These are phyloP conservation scores for Cynanchum wilfordii DNA, from an alignment of 257 asterid genomes.

Conservation along the genomic window DNA sequence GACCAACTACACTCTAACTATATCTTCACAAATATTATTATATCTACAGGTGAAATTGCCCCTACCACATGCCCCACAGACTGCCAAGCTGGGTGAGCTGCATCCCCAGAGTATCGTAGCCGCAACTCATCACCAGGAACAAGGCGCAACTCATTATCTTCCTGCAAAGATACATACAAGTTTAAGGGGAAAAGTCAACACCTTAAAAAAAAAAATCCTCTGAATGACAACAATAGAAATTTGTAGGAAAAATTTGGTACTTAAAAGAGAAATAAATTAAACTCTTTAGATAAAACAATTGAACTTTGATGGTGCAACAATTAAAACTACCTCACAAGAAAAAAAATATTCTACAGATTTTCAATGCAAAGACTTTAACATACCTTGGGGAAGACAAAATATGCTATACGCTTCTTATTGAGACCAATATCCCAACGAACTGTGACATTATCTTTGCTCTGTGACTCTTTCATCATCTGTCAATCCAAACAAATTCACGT, in stretches of 20 bases:
- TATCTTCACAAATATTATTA: background rate
- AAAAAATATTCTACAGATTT: background rate
- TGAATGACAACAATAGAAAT: background rate
- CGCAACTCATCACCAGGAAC: constrained; percentile 99
- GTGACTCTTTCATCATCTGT: constrained; percentile 99
- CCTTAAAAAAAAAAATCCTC: background rate
- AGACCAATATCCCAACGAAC: constrained; percentile 98
- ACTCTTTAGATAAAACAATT: background rate
- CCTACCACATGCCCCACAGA: constrained; percentile 99
- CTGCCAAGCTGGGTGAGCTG: constrained; percentile 92
- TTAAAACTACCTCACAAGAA: background rate
- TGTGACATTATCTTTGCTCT: constrained; percentile 88
- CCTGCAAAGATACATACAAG: constrained; percentile 47
- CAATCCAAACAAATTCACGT: constrained; percentile 7
- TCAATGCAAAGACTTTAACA: background rate
- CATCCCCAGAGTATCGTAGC: constrained; percentile 93
- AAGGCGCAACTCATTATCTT: constrained; percentile 97
- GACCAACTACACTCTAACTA: no score
- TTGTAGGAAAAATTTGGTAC: background rate
- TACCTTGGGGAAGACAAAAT: constrained; percentile 95
- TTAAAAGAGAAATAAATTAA: background rate
- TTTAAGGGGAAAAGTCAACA: background rate
- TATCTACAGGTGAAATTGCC: constrained; percentile 12
- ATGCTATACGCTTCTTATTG: constrained; percentile 93
- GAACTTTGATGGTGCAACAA: background rate